Base-by-base conservation (phyloP, 108 stramenopile species). In the Cylindrotheca closterium region DNA sequence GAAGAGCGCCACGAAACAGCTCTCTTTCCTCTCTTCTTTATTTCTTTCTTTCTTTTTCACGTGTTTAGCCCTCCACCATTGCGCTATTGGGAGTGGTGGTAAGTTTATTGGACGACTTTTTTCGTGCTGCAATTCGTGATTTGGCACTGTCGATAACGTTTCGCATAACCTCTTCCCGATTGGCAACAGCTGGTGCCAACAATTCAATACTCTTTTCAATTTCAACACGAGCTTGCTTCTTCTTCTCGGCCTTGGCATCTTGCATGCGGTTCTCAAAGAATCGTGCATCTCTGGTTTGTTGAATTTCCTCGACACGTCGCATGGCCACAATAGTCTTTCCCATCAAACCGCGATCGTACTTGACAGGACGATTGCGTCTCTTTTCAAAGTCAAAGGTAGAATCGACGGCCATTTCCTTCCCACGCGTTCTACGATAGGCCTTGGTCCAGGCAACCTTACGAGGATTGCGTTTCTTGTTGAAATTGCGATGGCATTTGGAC, bases 401-500 rank as follows among this genome's bases (percentile, higher is more conserved):
- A 75, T 96, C 96, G 42, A 97, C 96, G 17, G 93, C 89, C 86
- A 97, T 90, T 83, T 97, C 96, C 73, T 97, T 95, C 22, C 96
- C 96, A 23, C 88, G 80, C 2, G 98, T 96, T 65, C 95, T 97
- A 45, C 98, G 91, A 73, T 88, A 99, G 55, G 98, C 97, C 82
- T 99, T 99, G 30, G 99, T 99, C 99, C 99, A 99, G 52, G 93
- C 93, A 17, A 97, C 92, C 82, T 99, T 98, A 33, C 99, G 88
- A 5, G 99, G 99, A 70, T 99, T 99, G 65, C 98, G 86, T 75
- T 99, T 99, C 79, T 95, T 94, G 63, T 95, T 96, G 73, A 99
- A 99, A 69, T 96, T 95, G 45, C 92, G 87, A 83, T 98, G 97
- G 81, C 99, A 99, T 84, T 99, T 99, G 21, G 98, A 97, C 30